phyloP scores from a whole-genome alignment of 1,284 basidiomycete species.

The Meripilus lineatus region DNA sequence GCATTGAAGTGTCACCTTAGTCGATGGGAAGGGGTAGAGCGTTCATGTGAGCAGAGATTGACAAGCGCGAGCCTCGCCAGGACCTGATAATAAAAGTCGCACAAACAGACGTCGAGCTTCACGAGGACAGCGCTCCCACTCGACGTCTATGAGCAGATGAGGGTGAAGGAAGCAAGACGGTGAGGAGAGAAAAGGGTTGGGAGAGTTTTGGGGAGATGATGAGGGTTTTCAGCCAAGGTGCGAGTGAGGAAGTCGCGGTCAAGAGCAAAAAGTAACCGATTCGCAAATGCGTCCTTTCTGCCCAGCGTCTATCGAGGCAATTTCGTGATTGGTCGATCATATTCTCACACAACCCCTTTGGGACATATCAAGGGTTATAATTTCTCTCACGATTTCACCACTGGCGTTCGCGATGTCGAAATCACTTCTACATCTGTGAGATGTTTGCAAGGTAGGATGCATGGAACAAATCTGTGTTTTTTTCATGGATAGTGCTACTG shows the following conservation, averaged over 20 bases:
- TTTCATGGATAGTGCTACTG: no score
- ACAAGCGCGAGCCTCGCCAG: background rate
- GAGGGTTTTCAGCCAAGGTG: no score
- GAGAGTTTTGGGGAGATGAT: background rate
- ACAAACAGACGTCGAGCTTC: conserved; percentile 19
- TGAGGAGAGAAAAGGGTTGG: background rate
- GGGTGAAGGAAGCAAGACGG: background rate
- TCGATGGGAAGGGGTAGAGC: background rate
- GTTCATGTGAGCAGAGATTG: background rate
- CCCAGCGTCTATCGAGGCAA: conserved; percentile 12
- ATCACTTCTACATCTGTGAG: no score
- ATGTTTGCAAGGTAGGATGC: no score
- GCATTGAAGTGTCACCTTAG: background rate
- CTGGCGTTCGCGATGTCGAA: no score
- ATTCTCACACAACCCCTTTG: no score
- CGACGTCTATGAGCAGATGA: conserved; percentile 7
- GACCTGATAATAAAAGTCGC: background rate
- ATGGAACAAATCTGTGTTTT: no score
- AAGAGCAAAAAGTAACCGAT: background rate
- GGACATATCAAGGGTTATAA: no score
- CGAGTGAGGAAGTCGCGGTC: no score
- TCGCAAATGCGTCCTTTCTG: conserved; percentile 2
- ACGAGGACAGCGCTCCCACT: conserved; percentile 26
- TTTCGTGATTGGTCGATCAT: conserved; percentile 13
- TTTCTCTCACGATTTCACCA: no score